A percentile compares a stretch with the other conserved stretches of the same genome.
Conservation (phyloP, 169 alveolate species). For the Plasmodium gonderi region DNA sequence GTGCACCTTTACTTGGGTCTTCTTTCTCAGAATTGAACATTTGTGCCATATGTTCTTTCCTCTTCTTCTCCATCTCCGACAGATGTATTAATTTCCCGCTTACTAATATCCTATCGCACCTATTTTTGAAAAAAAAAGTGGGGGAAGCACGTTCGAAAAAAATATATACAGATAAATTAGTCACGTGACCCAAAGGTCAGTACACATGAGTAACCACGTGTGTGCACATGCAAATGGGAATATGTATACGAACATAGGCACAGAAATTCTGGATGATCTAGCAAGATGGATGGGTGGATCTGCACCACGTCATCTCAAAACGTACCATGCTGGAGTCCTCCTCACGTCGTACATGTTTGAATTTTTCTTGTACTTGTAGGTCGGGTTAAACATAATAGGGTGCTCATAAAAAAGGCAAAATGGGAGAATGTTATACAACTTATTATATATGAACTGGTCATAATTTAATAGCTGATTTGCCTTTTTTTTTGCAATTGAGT, state of each 20-base stretch:
- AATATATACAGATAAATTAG: background rate
- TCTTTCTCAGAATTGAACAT: background rate
- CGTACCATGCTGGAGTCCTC: slow-evolving; percentile 72
- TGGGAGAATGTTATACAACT: slow-evolving; percentile 53
- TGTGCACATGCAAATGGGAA: background rate
- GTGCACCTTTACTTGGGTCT: background rate
- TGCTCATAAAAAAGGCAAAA: slow-evolving; percentile 65
- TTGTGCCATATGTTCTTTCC: background rate
- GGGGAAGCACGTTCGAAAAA: background rate
- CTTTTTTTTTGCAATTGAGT: slow-evolving; percentile 33
- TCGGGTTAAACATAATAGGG: slow-evolving; percentile 63
- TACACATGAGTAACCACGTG: background rate
- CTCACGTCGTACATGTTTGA: slow-evolving; percentile 71
- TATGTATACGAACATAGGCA: background rate
- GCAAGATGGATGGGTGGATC: background rate
- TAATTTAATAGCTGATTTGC: slow-evolving; percentile 20
- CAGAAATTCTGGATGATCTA: too few species aligned
- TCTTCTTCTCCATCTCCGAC: slow-evolving; percentile 70
- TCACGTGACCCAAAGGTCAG: background rate
- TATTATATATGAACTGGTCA: slow-evolving; percentile 71
- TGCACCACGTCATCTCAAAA: background rate
- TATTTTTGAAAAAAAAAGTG: background rate
- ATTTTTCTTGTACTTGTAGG: slow-evolving; percentile 68
- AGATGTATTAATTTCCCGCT: slow-evolving; percentile 71
- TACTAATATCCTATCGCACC: slow-evolving; percentile 66